Percentiles rank a stretch among this genome's conserved stretches.
Evolutionary conservation across 192 early-diverging fungal species (phyloP).

Genomic region (Mortierella alpina): DNA sequence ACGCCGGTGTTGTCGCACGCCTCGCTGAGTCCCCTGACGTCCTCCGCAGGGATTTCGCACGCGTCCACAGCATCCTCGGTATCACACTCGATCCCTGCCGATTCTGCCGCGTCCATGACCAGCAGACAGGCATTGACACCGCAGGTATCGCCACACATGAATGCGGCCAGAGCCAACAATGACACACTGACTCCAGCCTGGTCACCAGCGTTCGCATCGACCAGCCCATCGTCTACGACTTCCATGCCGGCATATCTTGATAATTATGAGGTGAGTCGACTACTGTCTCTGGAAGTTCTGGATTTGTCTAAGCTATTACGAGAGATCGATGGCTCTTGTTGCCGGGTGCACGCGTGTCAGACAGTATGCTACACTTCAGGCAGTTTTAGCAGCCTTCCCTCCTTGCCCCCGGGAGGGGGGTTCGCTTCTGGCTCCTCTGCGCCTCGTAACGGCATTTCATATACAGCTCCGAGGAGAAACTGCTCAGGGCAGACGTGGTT

Average conservation of each 20-base stretch:
- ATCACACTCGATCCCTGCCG: slow-evolving; percentile 8
- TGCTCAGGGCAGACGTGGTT: too few species aligned
- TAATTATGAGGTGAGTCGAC: slow-evolving; percentile 31
- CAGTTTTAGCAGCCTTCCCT: not conserved
- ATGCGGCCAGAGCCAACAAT: not conserved
- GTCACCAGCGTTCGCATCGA: slow-evolving; percentile 24
- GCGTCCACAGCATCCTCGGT: slow-evolving; percentile 5
- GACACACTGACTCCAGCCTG: slow-evolving; percentile 28
- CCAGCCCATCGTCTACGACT: slow-evolving; percentile 40
- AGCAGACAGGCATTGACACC: slow-evolving; percentile 21
- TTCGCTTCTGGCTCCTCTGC: too few species aligned
- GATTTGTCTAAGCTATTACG: not conserved
- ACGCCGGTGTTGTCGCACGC: slow-evolving; percentile 38
- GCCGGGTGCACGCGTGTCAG: too few species aligned
- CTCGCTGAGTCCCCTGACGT: slow-evolving; percentile 14
- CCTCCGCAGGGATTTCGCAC: slow-evolving; percentile 20
- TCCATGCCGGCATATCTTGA: slow-evolving; percentile 42
- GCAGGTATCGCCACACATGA: slow-evolving; percentile 37
- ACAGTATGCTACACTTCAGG: not conserved
- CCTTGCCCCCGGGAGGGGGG: too few species aligned
- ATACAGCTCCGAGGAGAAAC: too few species aligned
- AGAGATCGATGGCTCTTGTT: not conserved
- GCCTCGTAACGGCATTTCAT: too few species aligned
- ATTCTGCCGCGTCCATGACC: slow-evolving; percentile 7
- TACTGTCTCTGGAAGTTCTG: too few species aligned